A percentile compares a stretch with the other conserved stretches of the same genome.
Conservation (phyloP, 2,329 filamentous ascomycete genomes). For the Zalaria sp. region DNA sequence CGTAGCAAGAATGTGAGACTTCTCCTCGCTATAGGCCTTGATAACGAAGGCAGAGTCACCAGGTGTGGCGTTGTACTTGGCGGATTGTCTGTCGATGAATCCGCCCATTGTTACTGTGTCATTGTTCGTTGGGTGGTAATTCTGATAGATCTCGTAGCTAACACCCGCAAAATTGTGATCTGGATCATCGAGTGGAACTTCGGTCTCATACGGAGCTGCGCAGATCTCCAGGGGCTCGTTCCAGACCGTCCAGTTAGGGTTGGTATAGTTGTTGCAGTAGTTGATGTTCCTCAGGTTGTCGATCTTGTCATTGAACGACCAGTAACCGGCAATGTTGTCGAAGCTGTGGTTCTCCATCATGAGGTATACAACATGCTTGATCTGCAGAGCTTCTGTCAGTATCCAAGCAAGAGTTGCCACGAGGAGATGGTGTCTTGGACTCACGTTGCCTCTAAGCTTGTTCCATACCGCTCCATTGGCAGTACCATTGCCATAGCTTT, state of each 20-base stretch:
- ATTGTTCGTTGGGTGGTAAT: constrained; percentile 20
- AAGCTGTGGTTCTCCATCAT: constrained; percentile 27
- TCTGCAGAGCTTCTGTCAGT: constrained; percentile 6
- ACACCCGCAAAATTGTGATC: constrained; percentile 16
- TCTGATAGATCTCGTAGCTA: constrained; percentile 24
- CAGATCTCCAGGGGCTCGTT: constrained; percentile 22
- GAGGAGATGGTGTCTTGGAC: neutral
- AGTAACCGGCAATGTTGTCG: constrained; percentile 26
- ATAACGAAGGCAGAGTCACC: constrained; percentile 23
- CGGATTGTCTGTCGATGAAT: constrained; percentile 25
- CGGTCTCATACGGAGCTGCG: constrained; percentile 20
- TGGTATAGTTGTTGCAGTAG: constrained; percentile 25
- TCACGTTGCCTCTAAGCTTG: constrained; percentile 3
- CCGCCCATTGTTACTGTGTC: constrained; percentile 24
- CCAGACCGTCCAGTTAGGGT: constrained; percentile 23
- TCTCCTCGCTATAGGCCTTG: constrained; percentile 22
- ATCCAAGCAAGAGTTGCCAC: neutral
- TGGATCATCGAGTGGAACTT: constrained; percentile 21
- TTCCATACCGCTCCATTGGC: neutral
- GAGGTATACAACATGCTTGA: constrained; percentile 20
- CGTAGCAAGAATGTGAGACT: constrained; percentile 19
- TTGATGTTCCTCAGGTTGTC: constrained; percentile 19
- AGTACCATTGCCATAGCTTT: neutral
- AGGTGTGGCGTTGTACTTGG: constrained; percentile 21
- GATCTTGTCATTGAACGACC: constrained; percentile 22